Conservation (phyloP, 2,329 filamentous ascomycete genomes). For the Blumeria hordei region DNA sequence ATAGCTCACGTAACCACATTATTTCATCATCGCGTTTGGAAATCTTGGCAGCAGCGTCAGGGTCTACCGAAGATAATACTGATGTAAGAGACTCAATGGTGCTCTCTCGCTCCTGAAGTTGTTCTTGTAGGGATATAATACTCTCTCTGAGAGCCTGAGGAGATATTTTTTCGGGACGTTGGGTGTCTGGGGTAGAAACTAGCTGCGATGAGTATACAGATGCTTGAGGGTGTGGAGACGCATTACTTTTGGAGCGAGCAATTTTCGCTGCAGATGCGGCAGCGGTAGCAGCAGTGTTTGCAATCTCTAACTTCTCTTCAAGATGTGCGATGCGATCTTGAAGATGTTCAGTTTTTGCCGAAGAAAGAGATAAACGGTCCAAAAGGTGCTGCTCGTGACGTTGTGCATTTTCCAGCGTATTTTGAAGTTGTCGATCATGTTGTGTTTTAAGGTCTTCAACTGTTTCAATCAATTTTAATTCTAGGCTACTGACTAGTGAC, state of each 20-base stretch:
- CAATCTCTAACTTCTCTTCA: slow-evolving; percentile 76
- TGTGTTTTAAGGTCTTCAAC: slow-evolving; percentile 53
- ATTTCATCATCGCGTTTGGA: slow-evolving; percentile 88
- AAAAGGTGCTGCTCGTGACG: slow-evolving; percentile 56
- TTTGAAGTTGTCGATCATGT: slow-evolving; percentile 49
- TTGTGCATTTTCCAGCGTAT: slow-evolving; percentile 58
- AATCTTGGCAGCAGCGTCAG: slow-evolving; percentile 57
- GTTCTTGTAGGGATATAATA: slow-evolving; percentile 88
- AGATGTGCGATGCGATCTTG: slow-evolving; percentile 67
- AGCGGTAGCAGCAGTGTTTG: slow-evolving; percentile 51
- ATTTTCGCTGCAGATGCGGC: slow-evolving; percentile 12
- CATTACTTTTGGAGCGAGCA: slow-evolving; percentile 12
- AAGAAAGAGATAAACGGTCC: slow-evolving; percentile 58
- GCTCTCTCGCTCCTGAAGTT: slow-evolving; percentile 79
- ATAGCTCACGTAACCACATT: slow-evolving; percentile 76
- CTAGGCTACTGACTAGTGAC: slow-evolving; percentile 24
- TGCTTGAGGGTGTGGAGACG: slow-evolving; percentile 2
- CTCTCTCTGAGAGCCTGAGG: slow-evolving; percentile 87
- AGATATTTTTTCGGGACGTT: slow-evolving; percentile 64
- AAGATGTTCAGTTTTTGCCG: slow-evolving; percentile 64
- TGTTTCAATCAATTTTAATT: slow-evolving; percentile 37
- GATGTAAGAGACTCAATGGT: slow-evolving; percentile 72
- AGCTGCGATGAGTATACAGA: slow-evolving; percentile 7
- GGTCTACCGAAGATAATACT: slow-evolving; percentile 41
- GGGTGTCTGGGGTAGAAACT: slow-evolving; percentile 19